These are phyloP conservation scores for Globisporangium orthogonon DNA, from an alignment of 352 stramenopile species.

Conservation along the genomic window DNA sequence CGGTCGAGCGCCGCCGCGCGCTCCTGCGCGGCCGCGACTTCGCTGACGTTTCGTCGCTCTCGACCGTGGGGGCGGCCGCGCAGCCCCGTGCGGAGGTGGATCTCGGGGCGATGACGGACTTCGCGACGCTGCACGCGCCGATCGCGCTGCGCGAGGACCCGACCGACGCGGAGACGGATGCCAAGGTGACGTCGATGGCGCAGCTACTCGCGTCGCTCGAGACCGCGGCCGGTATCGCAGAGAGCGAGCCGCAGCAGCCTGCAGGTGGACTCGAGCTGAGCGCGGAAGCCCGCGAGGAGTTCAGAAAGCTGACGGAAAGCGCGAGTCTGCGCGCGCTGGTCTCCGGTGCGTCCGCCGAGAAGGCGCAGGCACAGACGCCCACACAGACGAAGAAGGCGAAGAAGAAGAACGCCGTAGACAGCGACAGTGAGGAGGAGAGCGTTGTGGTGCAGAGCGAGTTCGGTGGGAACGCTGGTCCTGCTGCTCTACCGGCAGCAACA, in stretches of 20 bases:
- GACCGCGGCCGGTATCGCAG: slow-evolving; percentile 31
- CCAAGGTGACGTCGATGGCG: slow-evolving; percentile 64
- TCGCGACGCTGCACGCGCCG: slow-evolving; percentile 61
- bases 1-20: slow-evolving; percentile 56
- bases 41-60: slow-evolving; percentile 45
- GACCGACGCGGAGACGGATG: slow-evolving; percentile 37
- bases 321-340: slow-evolving; percentile 14
- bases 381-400: slow-evolving; percentile 7
- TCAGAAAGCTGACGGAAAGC: slow-evolving; percentile 51
- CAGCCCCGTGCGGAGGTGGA: slow-evolving; percentile 50
- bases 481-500: neutral
- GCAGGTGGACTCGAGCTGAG: slow-evolving; percentile 24
- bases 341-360: neutral
- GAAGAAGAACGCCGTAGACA: slow-evolving; percentile 20
- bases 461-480: neutral
- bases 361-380: neutral
- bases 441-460: slow-evolving; percentile 79
- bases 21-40: slow-evolving; percentile 71
- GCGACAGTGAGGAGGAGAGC: slow-evolving; percentile 66
- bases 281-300: slow-evolving; percentile 37
- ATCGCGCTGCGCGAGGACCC: slow-evolving; percentile 68
- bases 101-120: slow-evolving; percentile 81
- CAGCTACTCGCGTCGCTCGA: slow-evolving; percentile 70
- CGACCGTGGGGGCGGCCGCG: slow-evolving; percentile 8
- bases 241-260: slow-evolving; percentile 2